A percentile compares a stretch with the other conserved stretches of the same genome.
phyloP scores from a whole-genome alignment of 129 eudicot species.

The Escallonia rubra region DNA sequence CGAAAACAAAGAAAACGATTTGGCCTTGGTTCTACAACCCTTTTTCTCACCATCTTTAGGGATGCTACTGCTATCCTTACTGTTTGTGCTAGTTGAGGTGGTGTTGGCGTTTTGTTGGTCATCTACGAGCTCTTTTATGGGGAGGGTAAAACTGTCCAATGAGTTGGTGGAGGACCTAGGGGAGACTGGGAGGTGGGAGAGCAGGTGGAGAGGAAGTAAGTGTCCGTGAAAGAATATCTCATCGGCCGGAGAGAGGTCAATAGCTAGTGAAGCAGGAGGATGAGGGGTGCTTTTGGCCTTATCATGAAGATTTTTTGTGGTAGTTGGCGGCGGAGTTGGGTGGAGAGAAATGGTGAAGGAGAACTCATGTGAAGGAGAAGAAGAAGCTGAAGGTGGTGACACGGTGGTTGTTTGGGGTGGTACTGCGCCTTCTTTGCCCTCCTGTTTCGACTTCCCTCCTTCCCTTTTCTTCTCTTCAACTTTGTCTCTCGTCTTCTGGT shows the following conservation, averaged over 20 bases:
- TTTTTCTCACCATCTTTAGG: constrained; percentile 17
- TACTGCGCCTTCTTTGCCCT: constrained; percentile 19
- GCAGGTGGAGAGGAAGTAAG: constrained; percentile 89
- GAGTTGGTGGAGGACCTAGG: constrained; percentile 85
- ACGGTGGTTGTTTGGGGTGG: constrained; percentile 24
- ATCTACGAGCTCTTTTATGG: constrained; percentile 37
- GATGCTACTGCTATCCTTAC: constrained; percentile 3
- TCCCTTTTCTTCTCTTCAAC: constrained; percentile 22
- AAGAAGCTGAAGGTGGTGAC: constrained; percentile 48
- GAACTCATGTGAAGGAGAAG: constrained; percentile 92
- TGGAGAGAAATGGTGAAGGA: constrained; percentile 87
- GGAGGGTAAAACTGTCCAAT: constrained; percentile 70
- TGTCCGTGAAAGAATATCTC: constrained; percentile 93
- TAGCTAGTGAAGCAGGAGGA: constrained; percentile 31
- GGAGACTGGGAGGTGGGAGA: constrained; percentile 62
- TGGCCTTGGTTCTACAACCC: constrained; percentile 41
- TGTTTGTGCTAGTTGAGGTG: constrained; percentile 18
- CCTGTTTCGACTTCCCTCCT: constrained; percentile 23
- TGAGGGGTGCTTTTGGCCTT: constrained; percentile 4
- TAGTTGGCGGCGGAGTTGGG: constrained; percentile 28
- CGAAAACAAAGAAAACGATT: constrained; percentile 67
- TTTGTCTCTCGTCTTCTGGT: constrained; percentile 26
- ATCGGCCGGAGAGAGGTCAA: constrained; percentile 87
- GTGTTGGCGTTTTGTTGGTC: constrained; percentile 23
- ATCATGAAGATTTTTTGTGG: constrained; percentile 3